phyloP scores from a whole-genome alignment of 352 stramenopile genomes.

The Globisporangium cederbergense region DNA sequence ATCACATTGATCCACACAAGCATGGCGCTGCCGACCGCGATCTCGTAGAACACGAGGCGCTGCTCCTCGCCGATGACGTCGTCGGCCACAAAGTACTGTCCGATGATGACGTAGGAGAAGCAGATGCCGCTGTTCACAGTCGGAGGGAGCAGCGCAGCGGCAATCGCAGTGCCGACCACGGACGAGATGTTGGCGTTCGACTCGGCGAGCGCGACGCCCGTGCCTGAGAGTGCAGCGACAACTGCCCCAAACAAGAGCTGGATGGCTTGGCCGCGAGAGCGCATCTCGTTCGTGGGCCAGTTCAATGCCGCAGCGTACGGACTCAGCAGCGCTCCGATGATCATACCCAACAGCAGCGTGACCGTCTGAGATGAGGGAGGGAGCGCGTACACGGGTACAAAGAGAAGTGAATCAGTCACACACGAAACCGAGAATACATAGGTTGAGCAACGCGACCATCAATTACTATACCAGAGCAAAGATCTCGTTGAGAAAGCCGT shows the following conservation, averaged over 20 bases:
- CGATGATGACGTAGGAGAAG: slow-evolving; percentile 84
- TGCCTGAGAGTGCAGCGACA: slow-evolving; percentile 72
- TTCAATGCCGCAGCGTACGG: slow-evolving; percentile 75
- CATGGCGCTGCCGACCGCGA: slow-evolving; percentile 76
- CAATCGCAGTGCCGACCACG: slow-evolving; percentile 87
- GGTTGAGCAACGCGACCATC: no score
- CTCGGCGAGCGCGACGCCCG: slow-evolving; percentile 74
- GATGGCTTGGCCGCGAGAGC: slow-evolving; percentile 68
- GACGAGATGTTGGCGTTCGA: slow-evolving; percentile 88
- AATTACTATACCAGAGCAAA: slow-evolving; percentile 53
- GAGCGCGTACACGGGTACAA: no score
- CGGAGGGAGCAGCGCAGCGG: slow-evolving; percentile 71
- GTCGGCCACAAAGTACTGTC: slow-evolving; percentile 79
- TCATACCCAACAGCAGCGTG: slow-evolving; percentile 74
- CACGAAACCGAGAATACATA: no score
- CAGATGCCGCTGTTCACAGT: slow-evolving; percentile 88
- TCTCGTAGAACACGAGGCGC: slow-evolving; percentile 85
- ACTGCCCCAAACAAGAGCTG: slow-evolving; percentile 79
- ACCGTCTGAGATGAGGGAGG: slow-evolving; percentile 36
- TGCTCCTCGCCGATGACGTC: slow-evolving; percentile 79
- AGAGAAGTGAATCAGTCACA: no score
- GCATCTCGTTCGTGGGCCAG: slow-evolving; percentile 84
- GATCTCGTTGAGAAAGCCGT: slow-evolving; percentile 78
- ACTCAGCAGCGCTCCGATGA: slow-evolving; percentile 75
- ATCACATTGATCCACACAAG: slow-evolving; percentile 87